Evolutionary conservation across 2,329 filamentous ascomycete species (phyloP).

Genomic region (Ascochyta fabae): DNA sequence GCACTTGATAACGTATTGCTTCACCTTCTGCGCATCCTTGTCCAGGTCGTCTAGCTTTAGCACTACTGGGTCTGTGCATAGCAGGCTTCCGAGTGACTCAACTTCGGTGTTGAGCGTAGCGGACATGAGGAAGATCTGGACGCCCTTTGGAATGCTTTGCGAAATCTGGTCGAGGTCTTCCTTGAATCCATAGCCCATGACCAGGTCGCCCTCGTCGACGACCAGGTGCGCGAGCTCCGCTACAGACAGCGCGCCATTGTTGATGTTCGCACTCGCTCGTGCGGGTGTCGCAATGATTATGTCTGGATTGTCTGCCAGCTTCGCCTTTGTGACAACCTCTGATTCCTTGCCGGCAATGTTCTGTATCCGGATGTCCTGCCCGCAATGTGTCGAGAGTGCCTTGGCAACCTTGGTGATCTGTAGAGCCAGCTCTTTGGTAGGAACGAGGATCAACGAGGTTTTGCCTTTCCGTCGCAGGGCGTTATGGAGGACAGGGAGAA

Average conservation of each 20-base stretch:
- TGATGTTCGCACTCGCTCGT: slow-evolving; percentile 79
- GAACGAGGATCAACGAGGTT: slow-evolving; percentile 86
- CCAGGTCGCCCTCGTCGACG: slow-evolving; percentile 92
- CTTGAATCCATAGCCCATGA: slow-evolving; percentile 92
- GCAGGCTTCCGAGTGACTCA: slow-evolving; percentile 81
- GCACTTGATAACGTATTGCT: slow-evolving; percentile 88
- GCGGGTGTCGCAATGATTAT: slow-evolving; percentile 90
- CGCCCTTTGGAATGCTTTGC: slow-evolving; percentile 77
- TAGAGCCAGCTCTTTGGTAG: slow-evolving; percentile 90
- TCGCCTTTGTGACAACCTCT: slow-evolving; percentile 83
- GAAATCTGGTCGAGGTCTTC: slow-evolving; percentile 85
- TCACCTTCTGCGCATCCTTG: slow-evolving; percentile 75
- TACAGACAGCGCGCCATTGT: slow-evolving; percentile 72
- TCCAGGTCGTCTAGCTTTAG: slow-evolving; percentile 85
- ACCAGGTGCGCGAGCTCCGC: slow-evolving; percentile 78
- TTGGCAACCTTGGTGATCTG: slow-evolving; percentile 84
- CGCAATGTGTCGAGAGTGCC: slow-evolving; percentile 80
- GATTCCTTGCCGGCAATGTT: slow-evolving; percentile 92
- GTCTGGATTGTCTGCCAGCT: slow-evolving; percentile 85
- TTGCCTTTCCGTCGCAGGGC: slow-evolving; percentile 80
- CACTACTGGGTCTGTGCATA: slow-evolving; percentile 80
- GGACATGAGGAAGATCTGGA: slow-evolving; percentile 93
- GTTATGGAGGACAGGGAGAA: slow-evolving; percentile 84
- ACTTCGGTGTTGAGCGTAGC: slow-evolving; percentile 90
- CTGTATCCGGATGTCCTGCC: slow-evolving; percentile 79